Conservation (phyloP, 257 asterid species). For the Scutellaria barbata region DNA sequence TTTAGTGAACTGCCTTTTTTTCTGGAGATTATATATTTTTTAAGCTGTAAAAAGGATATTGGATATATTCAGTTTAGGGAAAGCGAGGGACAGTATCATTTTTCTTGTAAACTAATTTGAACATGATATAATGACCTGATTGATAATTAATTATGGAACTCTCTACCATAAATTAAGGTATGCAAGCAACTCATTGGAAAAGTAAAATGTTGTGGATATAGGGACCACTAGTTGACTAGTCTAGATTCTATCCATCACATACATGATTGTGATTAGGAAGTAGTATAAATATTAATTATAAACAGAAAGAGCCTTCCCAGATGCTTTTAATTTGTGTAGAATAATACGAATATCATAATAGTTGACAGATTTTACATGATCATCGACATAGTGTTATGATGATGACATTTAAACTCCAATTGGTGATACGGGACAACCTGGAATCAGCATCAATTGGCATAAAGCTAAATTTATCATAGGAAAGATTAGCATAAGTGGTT, state of each 20-base stretch:
- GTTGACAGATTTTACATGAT: not conserved
- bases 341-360: constrained; percentile 1
- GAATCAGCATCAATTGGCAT: constrained; percentile 34
- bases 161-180: not conserved
- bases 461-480: constrained; percentile 14
- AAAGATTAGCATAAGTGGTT: constrained; percentile 23
- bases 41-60: not conserved
- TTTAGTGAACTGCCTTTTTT: constrained; percentile 1
- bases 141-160: not conserved
- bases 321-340: constrained; percentile 22
- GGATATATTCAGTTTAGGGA: constrained; percentile 2
- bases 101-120: constrained; percentile 19
- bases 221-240: constrained; percentile 30
- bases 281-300: not conserved
- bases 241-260: constrained; percentile 6
- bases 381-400: constrained; percentile 19
- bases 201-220: constrained; percentile 4
- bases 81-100: not conserved
- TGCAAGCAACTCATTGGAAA: constrained; percentile 18
- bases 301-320: constrained; percentile 21
- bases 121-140: constrained; percentile 2
- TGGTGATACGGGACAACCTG: constrained; percentile 10
- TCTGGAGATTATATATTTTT: not conserved
- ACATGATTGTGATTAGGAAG: constrained; percentile 7
- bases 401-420: constrained; percentile 14